These are phyloP conservation scores for Paecilomyces formosus DNA, from an alignment of 2,329 filamentous ascomycete species.

Conservation along the genomic window DNA sequence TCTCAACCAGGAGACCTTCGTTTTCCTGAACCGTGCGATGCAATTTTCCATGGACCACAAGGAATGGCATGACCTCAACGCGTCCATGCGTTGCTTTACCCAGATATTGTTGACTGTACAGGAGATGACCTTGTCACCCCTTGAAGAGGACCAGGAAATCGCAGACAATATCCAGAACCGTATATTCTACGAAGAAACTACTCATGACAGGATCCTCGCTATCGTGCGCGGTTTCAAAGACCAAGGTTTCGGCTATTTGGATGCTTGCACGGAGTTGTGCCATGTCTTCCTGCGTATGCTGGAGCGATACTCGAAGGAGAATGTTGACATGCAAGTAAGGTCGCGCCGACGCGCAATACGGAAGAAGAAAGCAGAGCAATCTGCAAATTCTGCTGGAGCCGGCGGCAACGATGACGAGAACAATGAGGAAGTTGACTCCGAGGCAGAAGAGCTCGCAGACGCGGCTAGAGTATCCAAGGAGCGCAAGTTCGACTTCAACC, in stretches of 20 bases:
- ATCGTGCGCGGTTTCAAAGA: conserved; percentile 84
- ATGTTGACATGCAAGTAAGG: conserved; percentile 85
- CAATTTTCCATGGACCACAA: conserved; percentile 73
- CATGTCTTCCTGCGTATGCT: conserved; percentile 90
- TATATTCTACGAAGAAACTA: conserved; percentile 97
- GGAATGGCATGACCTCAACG: conserved; percentile 77
- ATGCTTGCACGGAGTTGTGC: conserved; percentile 81
- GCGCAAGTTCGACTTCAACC: conserved; percentile 86
- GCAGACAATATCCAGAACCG: conserved; percentile 94
- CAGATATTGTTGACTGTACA: conserved; percentile 89
- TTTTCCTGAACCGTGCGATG: conserved; percentile 77
- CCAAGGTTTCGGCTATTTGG: conserved; percentile 87
- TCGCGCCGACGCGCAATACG: conserved; percentile 66
- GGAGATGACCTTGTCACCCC: conserved; percentile 75
- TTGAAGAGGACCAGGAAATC: conserved; percentile 95
- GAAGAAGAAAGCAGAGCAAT: conserved; percentile 44
- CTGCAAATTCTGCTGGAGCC: conserved; percentile 3
- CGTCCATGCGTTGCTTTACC: conserved; percentile 88
- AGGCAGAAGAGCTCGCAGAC: conserved; percentile 65
- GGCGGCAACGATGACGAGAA: conserved; percentile 49
- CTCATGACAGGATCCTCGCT: conserved; percentile 76
- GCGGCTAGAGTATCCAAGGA: conserved; percentile 68
- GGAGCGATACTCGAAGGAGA: conserved; percentile 90
- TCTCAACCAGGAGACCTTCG: conserved; percentile 90
- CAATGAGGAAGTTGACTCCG: conserved; percentile 51